A percentile compares a stretch with the other conserved stretches of the same genome.
phyloP scores from a whole-genome alignment of 495 filamentous ascomycete species.

The Friedmanniomyces endolithicus region DNA sequence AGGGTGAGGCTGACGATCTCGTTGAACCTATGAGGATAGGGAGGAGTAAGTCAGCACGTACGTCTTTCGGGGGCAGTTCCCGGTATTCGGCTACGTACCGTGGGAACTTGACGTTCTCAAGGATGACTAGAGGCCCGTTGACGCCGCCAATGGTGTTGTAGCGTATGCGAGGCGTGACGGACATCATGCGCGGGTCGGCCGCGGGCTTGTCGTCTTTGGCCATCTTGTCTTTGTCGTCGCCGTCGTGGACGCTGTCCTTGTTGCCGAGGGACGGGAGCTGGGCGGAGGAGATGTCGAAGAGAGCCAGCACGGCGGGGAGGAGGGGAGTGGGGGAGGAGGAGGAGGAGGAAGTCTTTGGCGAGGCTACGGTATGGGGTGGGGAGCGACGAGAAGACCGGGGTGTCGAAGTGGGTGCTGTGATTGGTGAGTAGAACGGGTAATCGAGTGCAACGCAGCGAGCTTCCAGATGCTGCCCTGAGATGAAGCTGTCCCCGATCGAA shows the following conservation, averaged over 20 bases:
- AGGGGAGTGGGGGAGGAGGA: background rate
- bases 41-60: background rate
- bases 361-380: background rate
- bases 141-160: conserved; percentile 99
- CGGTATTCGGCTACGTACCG: no score
- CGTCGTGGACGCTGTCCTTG: no score
- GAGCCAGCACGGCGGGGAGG: background rate
- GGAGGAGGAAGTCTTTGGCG: background rate
- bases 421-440: no score
- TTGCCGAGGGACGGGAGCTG: background rate
- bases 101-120: conserved; percentile 66
- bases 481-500: no score
- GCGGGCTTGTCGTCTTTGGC: conserved; percentile 6
- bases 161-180: conserved; percentile 69
- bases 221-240: background rate
- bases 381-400: no score
- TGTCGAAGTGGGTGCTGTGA: no score
- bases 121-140: conserved; percentile 86
- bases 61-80: background rate
- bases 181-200: conserved; percentile 60
- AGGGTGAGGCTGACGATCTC: conserved; percentile 95
- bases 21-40: conserved; percentile 46
- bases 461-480: no score
- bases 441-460: no score
- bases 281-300: background rate